phyloP scores from a whole-genome alignment of 352 stramenopile species.

The Salisapilia sapeloensis region DNA sequence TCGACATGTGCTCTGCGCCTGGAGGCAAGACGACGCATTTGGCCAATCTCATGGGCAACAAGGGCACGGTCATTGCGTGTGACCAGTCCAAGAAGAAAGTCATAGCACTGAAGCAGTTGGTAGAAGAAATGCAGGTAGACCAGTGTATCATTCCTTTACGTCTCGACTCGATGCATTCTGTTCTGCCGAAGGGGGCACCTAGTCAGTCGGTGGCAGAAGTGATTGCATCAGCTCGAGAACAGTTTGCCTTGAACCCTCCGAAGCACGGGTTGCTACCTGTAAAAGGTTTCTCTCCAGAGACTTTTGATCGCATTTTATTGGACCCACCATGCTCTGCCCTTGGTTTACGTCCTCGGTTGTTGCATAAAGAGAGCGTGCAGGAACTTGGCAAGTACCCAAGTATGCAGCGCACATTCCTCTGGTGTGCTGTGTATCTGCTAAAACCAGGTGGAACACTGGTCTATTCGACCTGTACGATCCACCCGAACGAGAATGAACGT shows the following conservation, averaged over 20 bases:
- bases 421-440: conserved; percentile 76
- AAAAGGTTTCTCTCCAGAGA: conserved; percentile 80
- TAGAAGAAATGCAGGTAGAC: conserved; percentile 39
- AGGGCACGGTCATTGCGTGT: conserved; percentile 69
- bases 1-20: conserved; percentile 90
- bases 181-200: conserved; percentile 17
- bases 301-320: conserved; percentile 88
- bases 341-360: conserved; percentile 83
- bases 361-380: conserved; percentile 51
- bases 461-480: conserved; percentile 93
- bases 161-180: conserved; percentile 81
- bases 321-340: conserved; percentile 87
- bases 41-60: conserved; percentile 83
- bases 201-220: conserved; percentile 40
- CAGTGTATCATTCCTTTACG: conserved; percentile 28
- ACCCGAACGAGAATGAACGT: conserved; percentile 84
- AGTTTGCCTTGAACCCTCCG: conserved; percentile 8
- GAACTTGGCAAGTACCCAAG: conserved; percentile 65
- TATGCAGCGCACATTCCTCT: conserved; percentile 81
- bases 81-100: conserved; percentile 86
- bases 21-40: conserved; percentile 90
- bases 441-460: conserved; percentile 84
- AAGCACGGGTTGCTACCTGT: conserved; percentile 63
- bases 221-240: conserved; percentile 25
- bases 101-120: conserved; percentile 58